Evolutionary conservation across 805 yeast genomes (phyloP), one percentile per base, ranked within the genome.

Genomic region (Yueomyces sp.): DNA sequence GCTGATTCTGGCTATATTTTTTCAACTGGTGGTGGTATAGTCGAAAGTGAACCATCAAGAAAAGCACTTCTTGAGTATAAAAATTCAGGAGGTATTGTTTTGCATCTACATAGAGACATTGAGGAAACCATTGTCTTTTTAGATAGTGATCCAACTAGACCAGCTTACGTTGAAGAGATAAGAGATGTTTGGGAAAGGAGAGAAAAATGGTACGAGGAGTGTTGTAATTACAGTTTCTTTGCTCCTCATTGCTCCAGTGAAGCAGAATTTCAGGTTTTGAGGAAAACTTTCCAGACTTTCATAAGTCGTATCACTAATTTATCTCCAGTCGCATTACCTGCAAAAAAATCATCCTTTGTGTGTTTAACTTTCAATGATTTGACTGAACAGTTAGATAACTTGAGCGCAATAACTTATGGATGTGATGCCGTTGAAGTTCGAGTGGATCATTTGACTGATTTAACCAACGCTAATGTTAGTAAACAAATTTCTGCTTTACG

Each of bases 11-110:
- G 81, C 4, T 69, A 78, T 53, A 83, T 90, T 27, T 72, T 90
- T 44, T 85, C 97, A 0, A 85, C 96, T 41, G 99, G 99, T 33
- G 99, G 99, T 39, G 99, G 99, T 7, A 70, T 92, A 47, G 94
- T 92, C 29, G 97, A 90, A 63, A 73, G 73, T 37, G 70, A 70
- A 5, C 72, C 62, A n/a, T 77, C 94, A 4, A 74, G 96, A 53
- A 69, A 69, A 8, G 50, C 76, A 5, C 68, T 92, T 59, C 72
- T 78, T 52, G 58, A 68, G 5, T 83, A 77, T 59, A 62, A 64
- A 5, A 53, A 65, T 27, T 49, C 62, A 11, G 84, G 83, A 28
- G 95, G 95, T 37, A 72, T 84, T 49, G 97, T 92, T 9, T 68
- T 92, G 44, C 96, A 92, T 55, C 70, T 92, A 46, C 96, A 90